Evolutionary conservation across 2,329 filamentous ascomycete genomes (phyloP).

Genomic region (Epichloe uncinata): DNA sequence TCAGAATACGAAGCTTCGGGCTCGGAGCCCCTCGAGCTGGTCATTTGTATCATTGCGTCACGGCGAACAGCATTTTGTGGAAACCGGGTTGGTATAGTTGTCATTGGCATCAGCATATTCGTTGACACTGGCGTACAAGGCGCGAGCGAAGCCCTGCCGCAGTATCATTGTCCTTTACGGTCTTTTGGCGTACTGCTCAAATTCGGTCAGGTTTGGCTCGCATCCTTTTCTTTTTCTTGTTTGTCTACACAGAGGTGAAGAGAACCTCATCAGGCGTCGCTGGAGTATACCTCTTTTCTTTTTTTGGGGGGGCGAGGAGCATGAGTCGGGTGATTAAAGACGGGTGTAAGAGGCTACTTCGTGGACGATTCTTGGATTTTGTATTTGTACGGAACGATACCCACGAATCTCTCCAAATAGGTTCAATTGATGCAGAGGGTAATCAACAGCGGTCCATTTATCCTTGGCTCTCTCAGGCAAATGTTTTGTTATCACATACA

Average conservation of each 20-base stretch:
- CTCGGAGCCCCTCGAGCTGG: not conserved
- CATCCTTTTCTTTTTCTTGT: not conserved
- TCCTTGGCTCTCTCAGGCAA: too few relatives aligned
- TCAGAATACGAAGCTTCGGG: not conserved
- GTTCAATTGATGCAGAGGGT: not conserved
- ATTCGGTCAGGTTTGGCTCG: not conserved
- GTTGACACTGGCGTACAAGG: constrained; percentile 1
- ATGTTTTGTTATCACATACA: too few relatives aligned
- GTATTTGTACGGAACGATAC: constrained; percentile 7
- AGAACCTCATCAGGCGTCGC: constrained; percentile 1
- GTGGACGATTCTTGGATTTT: constrained; percentile 1
- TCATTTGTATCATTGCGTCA: not conserved
- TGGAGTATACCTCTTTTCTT: not conserved
- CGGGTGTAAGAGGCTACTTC: not conserved
- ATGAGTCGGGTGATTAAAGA: not conserved
- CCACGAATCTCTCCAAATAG: constrained; percentile 3
- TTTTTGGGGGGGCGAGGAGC: not conserved
- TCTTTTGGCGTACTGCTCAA: not conserved
- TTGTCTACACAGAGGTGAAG: not conserved
- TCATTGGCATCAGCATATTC: constrained; percentile 3
- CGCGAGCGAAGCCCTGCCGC: not conserved
- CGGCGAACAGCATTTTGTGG: not conserved
- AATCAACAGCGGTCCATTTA: not conserved
- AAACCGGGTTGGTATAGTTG: not conserved
- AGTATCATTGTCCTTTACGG: not conserved